Percentiles rank a stretch among this genome's conserved stretches.
phyloP scores from a whole-genome alignment of 1,139 yeast species.

The Lodderomyces orthopsilosis region DNA sequence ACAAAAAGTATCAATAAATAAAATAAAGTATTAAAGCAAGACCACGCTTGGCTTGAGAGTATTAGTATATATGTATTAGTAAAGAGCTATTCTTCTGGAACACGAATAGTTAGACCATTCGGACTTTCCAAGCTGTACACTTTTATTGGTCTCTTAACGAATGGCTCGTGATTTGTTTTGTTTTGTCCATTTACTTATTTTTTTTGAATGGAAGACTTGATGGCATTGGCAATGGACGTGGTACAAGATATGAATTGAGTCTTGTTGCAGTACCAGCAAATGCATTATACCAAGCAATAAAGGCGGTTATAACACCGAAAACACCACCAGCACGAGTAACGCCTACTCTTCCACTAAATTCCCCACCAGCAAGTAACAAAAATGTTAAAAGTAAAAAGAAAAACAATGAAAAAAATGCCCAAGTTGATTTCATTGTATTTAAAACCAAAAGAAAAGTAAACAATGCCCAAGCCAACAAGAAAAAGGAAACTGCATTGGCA shows the following conservation, averaged over 20 bases:
- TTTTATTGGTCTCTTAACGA: no score
- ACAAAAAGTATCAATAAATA: no score
- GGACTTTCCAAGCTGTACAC: no score
- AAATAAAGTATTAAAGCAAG: no score
- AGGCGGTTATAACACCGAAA: constrained; percentile 58
- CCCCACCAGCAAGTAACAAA: constrained; percentile 56
- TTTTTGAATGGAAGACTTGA: neutral
- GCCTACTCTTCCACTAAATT: constrained; percentile 43
- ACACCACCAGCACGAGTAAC: constrained; percentile 70
- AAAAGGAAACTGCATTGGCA: constrained; percentile 57
- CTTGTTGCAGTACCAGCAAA: constrained; percentile 30
- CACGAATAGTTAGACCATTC: no score
- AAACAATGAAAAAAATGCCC: constrained; percentile 56
- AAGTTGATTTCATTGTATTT: constrained; percentile 63
- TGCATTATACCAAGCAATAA: constrained; percentile 59
- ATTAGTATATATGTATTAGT: no score
- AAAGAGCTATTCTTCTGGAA: no score
- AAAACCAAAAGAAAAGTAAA: constrained; percentile 58
- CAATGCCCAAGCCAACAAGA: constrained; percentile 60
- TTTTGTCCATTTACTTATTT: neutral
- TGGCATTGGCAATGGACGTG: constrained; percentile 36
- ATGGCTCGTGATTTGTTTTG: no score
- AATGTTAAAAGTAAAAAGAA: constrained; percentile 54
- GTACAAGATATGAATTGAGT: constrained; percentile 28
- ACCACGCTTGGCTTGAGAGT: no score